A percentile compares a stretch with the other conserved stretches of the same genome.
Evolutionary conservation across 1,284 basidiomycete species (phyloP).

Genomic region (Sporisorium graminicola): DNA sequence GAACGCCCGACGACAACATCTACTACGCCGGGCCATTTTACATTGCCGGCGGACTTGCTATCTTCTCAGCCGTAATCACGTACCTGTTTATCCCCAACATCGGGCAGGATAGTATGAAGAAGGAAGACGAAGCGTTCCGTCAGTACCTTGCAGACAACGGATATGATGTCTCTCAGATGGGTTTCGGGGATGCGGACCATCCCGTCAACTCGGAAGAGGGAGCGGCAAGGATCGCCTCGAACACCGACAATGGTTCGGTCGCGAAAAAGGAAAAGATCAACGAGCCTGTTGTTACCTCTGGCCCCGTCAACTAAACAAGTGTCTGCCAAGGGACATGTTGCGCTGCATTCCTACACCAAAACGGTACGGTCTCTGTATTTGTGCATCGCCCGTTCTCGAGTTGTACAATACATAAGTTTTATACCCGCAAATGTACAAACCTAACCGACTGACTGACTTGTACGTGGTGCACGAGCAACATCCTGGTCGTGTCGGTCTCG

Average conservation of each 20-base stretch:
- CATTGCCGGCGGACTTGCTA: constrained; percentile 76
- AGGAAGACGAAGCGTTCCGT: constrained; percentile 78
- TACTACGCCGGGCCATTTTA: constrained; percentile 68
- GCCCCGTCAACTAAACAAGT: constrained; percentile 12
- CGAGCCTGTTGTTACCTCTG: constrained; percentile 13
- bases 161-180: constrained; percentile 63
- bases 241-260: constrained; percentile 15
- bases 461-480: not conserved
- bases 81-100: constrained; percentile 82
- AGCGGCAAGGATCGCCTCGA: constrained; percentile 24
- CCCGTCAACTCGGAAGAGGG: constrained; percentile 33
- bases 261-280: constrained; percentile 22
- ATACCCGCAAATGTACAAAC: constrained; percentile 1
- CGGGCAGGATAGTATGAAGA: constrained; percentile 80
- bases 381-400: not conserved
- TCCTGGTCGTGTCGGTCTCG: not conserved
- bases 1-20: constrained; percentile 21
- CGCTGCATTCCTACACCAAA: not conserved
- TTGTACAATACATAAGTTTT: constrained; percentile 3
- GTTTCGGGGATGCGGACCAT: constrained; percentile 33
- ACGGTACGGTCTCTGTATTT: no score
- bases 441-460: not conserved
- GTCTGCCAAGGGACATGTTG: not conserved
- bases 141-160: constrained; percentile 52
- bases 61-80: constrained; percentile 81